Base-by-base conservation (phyloP, 1,284 basidiomycete species). In the Pascua guehoae region DNA sequence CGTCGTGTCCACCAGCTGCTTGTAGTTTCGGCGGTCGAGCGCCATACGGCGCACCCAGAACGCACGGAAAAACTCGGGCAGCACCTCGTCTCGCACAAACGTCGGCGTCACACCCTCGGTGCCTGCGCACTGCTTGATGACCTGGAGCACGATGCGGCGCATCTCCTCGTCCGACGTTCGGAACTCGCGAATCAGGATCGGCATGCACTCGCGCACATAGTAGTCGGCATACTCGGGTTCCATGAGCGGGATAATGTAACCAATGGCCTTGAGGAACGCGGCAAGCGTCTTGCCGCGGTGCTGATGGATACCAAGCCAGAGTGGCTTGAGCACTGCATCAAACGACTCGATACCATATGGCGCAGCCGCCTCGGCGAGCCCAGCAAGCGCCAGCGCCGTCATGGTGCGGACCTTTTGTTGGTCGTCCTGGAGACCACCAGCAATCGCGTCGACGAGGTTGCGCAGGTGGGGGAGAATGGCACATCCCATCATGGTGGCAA, bases 321-420 rank as follows among this genome's bases (percentile, higher is more conserved):
- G 83, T 16, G 96, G 96, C 78, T 98, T 98, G 69, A 99, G 84
- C 1, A 98, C 96, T 69, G 91, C 89, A 74, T 99, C 96, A 73
- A 98, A 98, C 10, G 94, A 98, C 75, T 99, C 94, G 78, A 99
- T 98, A 83, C 96, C 96, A 71, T 99, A 99, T 0, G 96, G 96
- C 0, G 95, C 94, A 11, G 95, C 86, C 17, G 96, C 93, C 77
- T 99, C 95, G 14, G 96, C 96, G 40, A 99, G 83, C 2, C 93
- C 95, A 53, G 96, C 93, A n/a, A 98, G 81, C 47, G 89, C 90
- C 1, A 98, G 81, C 0, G 96, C 96, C 10, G 96, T 98, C 96
- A 98, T 98, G 2, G 96, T 98, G 66, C 94, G 84, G 54, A 99
- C 96, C 75, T 98, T 98, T 77, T 98, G 95, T 78, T 99, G 95